Base-by-base conservation (phyloP, 768 basidiomycete species). In the Mycena rosella region DNA sequence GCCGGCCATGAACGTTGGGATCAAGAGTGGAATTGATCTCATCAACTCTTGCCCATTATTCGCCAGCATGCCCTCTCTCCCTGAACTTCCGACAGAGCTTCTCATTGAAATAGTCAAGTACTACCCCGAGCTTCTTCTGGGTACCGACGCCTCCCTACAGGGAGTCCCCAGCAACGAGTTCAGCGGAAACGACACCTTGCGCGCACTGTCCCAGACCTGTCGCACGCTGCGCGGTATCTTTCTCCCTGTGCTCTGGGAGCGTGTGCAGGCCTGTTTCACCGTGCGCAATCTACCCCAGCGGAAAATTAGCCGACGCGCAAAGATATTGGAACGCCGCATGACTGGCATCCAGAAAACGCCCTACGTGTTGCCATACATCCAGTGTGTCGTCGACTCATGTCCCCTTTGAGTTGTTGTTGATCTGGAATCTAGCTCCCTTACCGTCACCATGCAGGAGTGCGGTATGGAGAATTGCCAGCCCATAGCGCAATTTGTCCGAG, bases 271-370 rank as follows among this genome's bases (percentile, higher is more conserved):
- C 0, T 22, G 18, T 10, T 60, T 60, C 38, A 61, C 32, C 11
- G 3, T 3, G 18, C 49, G 65, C 1, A 67, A 45, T 11, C 26
- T 34, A 5, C 58, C 64, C 17, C 36, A 61, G 22, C 45, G 36
- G 13, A 67, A 56, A 5, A 47, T 48, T 20, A 60, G 14, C 34
- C 54, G 20, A 0, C 65, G 59, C 20, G 22, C 65, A 11, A 67
- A 67, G 24, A 67, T 67, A 53, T 52, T 67, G 10, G 53, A 56
- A 36, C 59, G 59, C 26, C 65, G 65, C 17, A 67, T 67, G 65
- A 49, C 11, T 32, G 65, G 53, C 22, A 55, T 67, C 14, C 45
- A 44, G 18, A 67, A 56, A 40, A 67, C 59, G 47, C 45, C 52
- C 1, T 49, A 60, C 29, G n/a, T 67, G 1, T 29, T 26, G 27